Percentiles rank a stretch among this genome's conserved stretches.
phyloP scores from a whole-genome alignment of 2,329 filamentous ascomycete species.

The Diaporthe citri region DNA sequence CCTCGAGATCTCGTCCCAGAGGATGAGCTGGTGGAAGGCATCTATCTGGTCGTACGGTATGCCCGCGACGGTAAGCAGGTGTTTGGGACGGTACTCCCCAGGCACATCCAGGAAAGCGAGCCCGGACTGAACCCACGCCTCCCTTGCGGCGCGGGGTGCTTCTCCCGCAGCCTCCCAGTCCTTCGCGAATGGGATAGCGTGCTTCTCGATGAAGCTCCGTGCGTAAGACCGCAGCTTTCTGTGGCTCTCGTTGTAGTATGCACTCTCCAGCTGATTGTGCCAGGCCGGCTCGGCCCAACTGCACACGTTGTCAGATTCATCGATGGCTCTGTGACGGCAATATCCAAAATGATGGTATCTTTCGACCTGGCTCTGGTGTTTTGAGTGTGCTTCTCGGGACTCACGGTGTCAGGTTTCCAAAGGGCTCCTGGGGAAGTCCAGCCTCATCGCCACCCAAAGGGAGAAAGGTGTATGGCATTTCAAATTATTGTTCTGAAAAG shows the following conservation, averaged over 20 bases:
- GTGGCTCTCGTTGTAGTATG: constrained; percentile 75
- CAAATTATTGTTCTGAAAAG: too few species aligned
- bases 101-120: constrained; percentile 53
- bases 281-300: constrained; percentile 47
- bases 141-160: constrained; percentile 53
- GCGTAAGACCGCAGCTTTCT: constrained; percentile 67
- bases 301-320: not conserved
- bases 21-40: constrained; percentile 67
- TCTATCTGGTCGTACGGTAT: constrained; percentile 64
- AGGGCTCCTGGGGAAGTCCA: not conserved
- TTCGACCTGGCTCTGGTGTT: not conserved
- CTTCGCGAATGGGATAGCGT: constrained; percentile 69
- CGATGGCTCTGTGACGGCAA: too few species aligned
- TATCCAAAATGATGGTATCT: not conserved
- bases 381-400: not conserved
- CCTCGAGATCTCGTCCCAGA: constrained; percentile 67
- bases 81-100: constrained; percentile 51
- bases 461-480: not conserved
- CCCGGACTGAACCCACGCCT: constrained; percentile 55
- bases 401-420: not conserved
- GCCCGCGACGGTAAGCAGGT: constrained; percentile 56
- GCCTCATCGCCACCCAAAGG: not conserved
- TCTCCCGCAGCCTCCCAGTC: constrained; percentile 73
- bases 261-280: constrained; percentile 50
- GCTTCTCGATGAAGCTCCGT: constrained; percentile 69